Percentiles rank a stretch among this genome's conserved stretches.
These are phyloP conservation scores for Ganoderma multipileum DNA, from an alignment of 1,284 basidiomycete species.

Conservation along the genomic window DNA sequence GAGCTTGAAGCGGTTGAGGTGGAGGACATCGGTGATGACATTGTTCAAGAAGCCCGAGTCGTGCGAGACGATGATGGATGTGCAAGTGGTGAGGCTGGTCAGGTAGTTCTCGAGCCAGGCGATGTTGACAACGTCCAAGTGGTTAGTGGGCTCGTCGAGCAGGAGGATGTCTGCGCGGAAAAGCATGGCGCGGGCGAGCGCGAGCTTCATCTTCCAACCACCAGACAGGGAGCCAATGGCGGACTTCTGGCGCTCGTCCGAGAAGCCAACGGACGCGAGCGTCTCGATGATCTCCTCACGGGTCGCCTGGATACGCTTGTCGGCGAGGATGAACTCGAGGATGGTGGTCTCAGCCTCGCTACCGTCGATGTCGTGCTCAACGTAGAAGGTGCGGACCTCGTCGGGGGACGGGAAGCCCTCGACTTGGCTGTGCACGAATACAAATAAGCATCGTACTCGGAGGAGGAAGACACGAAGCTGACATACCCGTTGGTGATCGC, in stretches of 20 bases:
- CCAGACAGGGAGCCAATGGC: slow-evolving; percentile 94
- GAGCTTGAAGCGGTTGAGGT: slow-evolving; percentile 99
- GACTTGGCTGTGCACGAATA: slow-evolving; percentile 69
- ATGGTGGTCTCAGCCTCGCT: slow-evolving; percentile 93
- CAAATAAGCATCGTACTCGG: slow-evolving; percentile 15
- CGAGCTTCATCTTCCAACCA: slow-evolving; percentile 99
- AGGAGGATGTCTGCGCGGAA: slow-evolving; percentile 99
- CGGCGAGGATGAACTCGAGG: slow-evolving; percentile 86
- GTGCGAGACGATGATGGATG: slow-evolving; percentile 98
- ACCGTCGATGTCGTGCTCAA: slow-evolving; percentile 98
- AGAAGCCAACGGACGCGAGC: slow-evolving; percentile 92
- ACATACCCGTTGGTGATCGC: slow-evolving; percentile 83
- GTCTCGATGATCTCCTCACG: slow-evolving; percentile 82
- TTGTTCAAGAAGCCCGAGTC: slow-evolving; percentile 99
- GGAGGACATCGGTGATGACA: slow-evolving; percentile 98
- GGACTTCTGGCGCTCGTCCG: slow-evolving; percentile 83
- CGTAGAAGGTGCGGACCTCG: slow-evolving; percentile 97
- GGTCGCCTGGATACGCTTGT: slow-evolving; percentile 83
- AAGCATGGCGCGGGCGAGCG: slow-evolving; percentile 96
- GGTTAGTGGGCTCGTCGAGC: slow-evolving; percentile 98
- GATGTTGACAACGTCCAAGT: slow-evolving; percentile 96
- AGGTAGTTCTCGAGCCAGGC: slow-evolving; percentile 98
- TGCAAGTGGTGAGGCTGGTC: slow-evolving; percentile 87
- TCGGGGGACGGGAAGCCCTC: slow-evolving; percentile 98
- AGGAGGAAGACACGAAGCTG: slow-evolving; percentile 10